Conservation (phyloP, 202 grass and related monocot species). For the Thinopyrum obtusiflorum region DNA sequence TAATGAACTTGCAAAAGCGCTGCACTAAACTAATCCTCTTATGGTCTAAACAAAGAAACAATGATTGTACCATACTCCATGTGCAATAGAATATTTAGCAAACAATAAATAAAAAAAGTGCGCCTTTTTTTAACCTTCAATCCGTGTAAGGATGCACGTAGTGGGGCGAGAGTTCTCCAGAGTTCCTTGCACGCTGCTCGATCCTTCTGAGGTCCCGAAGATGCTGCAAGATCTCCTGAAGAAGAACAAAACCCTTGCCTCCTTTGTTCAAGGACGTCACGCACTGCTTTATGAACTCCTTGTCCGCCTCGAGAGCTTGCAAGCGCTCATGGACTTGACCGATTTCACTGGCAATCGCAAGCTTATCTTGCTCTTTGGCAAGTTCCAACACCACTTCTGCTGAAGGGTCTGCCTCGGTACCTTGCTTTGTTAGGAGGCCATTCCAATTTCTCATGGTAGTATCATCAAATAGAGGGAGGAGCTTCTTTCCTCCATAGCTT, state of each 20-base stretch:
- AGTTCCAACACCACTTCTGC: conserved; percentile 39
- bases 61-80: conserved; percentile 15
- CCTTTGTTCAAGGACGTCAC: conserved; percentile 82
- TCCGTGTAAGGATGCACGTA: conserved; percentile 39
- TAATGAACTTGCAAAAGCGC: background rate
- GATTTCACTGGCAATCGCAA: conserved; percentile 60
- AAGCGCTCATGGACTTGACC: conserved; percentile 70
- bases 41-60: conserved; percentile 17
- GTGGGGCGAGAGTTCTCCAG: conserved; percentile 51
- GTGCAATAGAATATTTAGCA: conserved; percentile 21
- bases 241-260: conserved; percentile 66
- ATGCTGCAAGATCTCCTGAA: conserved; percentile 92
- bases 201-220: conserved; percentile 84
- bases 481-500: conserved; percentile 64
- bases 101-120: background rate
- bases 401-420: conserved; percentile 15
- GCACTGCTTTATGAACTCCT: conserved; percentile 88
- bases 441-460: conserved; percentile 47
- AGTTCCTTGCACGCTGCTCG: conserved; percentile 67
- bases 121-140: conserved; percentile 39
- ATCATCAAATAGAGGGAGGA: conserved; percentile 87
- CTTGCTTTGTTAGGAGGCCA: conserved; percentile 19
- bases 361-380: conserved; percentile 51
- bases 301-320: conserved; percentile 82
- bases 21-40: conserved; percentile 17